These are phyloP conservation scores for Aspergillus haitiensis DNA, from an alignment of 495 filamentous ascomycete species.

Conservation along the genomic window DNA sequence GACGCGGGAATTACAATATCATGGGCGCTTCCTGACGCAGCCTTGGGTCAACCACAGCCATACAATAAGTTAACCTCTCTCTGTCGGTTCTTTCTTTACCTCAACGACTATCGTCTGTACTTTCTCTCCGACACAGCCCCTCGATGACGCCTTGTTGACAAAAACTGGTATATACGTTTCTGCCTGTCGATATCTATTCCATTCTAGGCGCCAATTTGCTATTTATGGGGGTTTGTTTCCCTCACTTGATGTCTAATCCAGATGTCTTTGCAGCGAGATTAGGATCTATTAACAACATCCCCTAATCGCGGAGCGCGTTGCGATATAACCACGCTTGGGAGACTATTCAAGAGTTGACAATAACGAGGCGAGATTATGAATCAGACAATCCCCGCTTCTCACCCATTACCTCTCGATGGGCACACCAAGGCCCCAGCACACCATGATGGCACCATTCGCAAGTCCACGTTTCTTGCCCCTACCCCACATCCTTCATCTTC, in stretches of 20 bases:
- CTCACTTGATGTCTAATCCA: slow-evolving; percentile 9
- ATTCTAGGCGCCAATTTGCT: slow-evolving; percentile 11
- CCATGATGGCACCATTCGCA: slow-evolving; percentile 28
- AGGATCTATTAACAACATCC: slow-evolving; percentile 14
- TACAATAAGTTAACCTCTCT: neutral
- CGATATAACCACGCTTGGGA: neutral
- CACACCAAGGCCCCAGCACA: slow-evolving; percentile 30
- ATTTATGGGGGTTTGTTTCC: slow-evolving; percentile 17
- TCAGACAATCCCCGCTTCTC: slow-evolving; percentile 24
- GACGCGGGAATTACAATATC: neutral
- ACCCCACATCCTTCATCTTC: slow-evolving; percentile 16
- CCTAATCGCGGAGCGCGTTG: neutral
- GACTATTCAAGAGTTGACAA: neutral
- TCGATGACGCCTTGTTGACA: slow-evolving; percentile 14
- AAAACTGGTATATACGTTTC: neutral
- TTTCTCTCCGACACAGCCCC: slow-evolving; percentile 16
- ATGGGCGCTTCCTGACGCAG: slow-evolving; percentile 5
- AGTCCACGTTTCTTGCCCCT: slow-evolving; percentile 18
- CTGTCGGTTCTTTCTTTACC: slow-evolving; percentile 8
- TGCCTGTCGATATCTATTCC: slow-evolving; percentile 9
- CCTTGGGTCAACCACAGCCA: neutral
- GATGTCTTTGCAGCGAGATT: slow-evolving; percentile 19
- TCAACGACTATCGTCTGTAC: slow-evolving; percentile 1
- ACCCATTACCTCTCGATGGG: slow-evolving; percentile 31
- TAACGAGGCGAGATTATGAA: slow-evolving; percentile 25